Evolutionary conservation across 148 eudicot genomes (phyloP).

Genomic region (Polygonum maritimum): DNA sequence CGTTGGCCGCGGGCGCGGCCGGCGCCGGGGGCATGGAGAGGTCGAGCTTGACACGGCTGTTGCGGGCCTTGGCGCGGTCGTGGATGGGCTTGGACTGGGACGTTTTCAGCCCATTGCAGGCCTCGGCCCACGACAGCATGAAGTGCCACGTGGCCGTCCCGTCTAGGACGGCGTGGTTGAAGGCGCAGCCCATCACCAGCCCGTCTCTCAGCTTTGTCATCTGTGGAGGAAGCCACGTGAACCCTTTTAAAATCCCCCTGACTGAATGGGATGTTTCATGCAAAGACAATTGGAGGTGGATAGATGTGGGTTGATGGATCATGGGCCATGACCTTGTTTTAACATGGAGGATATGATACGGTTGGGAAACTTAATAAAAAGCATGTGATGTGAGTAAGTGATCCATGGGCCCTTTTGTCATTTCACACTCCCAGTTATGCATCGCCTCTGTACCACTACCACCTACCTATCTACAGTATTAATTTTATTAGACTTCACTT

Average conservation of each 20-base stretch:
- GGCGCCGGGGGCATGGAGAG: constrained; percentile 53
- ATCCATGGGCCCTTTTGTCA: background rate
- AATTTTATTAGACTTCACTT: too few relatives aligned
- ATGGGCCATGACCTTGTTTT: background rate
- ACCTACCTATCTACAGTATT: too few relatives aligned
- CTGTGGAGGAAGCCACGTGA: constrained; percentile 17
- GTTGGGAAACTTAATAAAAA: background rate
- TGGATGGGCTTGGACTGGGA: constrained; percentile 56
- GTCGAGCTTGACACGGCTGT: constrained; percentile 66
- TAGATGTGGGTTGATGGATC: background rate
- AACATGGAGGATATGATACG: background rate
- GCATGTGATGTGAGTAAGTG: background rate
- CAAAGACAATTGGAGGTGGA: background rate
- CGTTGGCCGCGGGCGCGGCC: constrained; percentile 2
- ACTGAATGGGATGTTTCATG: too few relatives aligned
- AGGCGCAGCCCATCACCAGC: constrained; percentile 72
- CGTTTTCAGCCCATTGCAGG: constrained; percentile 47
- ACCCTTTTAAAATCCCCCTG: too few relatives aligned
- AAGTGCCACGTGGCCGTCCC: constrained; percentile 99
- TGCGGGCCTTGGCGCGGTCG: constrained; percentile 77
- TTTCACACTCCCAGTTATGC: background rate
- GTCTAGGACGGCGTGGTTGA: constrained; percentile 85
- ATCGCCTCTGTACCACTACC: too few relatives aligned
- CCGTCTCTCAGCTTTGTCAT: constrained; percentile 84
- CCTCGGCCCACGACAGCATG: constrained; percentile 86